Evolutionary conservation across 108 stramenopile genomes (phyloP).

Genomic region (Poteriospumella lacustris): DNA sequence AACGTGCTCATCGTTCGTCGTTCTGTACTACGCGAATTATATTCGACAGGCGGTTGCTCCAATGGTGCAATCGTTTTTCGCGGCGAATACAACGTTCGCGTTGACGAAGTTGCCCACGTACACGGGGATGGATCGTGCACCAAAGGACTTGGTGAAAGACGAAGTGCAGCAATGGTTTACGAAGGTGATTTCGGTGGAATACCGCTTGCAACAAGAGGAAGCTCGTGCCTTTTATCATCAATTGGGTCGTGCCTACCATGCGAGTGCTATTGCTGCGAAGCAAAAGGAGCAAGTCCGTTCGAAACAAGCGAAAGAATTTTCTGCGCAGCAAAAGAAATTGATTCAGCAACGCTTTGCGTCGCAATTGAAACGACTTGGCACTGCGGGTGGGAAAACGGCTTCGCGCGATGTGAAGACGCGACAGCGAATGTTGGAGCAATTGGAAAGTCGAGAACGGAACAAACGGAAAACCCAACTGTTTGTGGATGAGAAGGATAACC

Average conservation of each 20-base stretch:
- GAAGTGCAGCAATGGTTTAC: background rate
- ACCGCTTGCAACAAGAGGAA: background rate
- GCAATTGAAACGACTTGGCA: background rate
- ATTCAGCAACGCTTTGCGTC: background rate
- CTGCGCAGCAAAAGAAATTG: background rate
- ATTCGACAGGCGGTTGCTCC: background rate
- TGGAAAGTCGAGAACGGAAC: too few relatives aligned
- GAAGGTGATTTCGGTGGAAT: background rate
- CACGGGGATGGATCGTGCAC: background rate
- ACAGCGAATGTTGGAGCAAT: too few relatives aligned
- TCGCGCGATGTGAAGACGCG: too few relatives aligned
- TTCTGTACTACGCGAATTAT: background rate
- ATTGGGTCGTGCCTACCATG: background rate
- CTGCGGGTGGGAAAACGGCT: too few relatives aligned
- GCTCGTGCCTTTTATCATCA: background rate
- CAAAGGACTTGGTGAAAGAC: background rate
- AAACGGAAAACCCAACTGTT: too few relatives aligned
- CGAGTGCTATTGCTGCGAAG: background rate
- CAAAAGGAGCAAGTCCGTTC: background rate
- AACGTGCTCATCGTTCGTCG: background rate
- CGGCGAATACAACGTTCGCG: background rate
- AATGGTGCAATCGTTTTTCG: background rate
- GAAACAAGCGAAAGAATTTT: background rate
- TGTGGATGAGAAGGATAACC: too few relatives aligned
- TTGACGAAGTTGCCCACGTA: background rate